A percentile compares a stretch with the other conserved stretches of the same genome.
Evolutionary conservation across 805 yeast genomes (phyloP).

Genomic region (Myxozyma nipponensis): DNA sequence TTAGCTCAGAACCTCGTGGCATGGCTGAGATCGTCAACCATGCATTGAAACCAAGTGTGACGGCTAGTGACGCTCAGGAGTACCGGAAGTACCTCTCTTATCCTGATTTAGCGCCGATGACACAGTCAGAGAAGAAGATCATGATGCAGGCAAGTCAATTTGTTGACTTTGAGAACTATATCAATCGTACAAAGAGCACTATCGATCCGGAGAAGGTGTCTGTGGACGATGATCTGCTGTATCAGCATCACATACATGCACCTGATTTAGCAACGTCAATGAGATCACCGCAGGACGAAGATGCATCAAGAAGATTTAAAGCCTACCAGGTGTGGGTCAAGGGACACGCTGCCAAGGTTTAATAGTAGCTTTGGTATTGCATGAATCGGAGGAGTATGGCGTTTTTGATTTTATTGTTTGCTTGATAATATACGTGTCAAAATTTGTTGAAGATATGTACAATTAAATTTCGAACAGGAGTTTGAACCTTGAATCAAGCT

Average conservation of each 20-base stretch:
- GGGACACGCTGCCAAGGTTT: constrained; percentile 2
- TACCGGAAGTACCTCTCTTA: constrained; percentile 25
- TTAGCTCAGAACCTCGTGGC: constrained; percentile 4
- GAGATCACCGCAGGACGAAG: constrained; percentile 17
- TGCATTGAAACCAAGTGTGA: constrained; percentile 23
- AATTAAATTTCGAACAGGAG: background rate
- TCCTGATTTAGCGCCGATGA: constrained; percentile 19
- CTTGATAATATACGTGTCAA: background rate
- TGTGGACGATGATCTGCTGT: constrained; percentile 18
- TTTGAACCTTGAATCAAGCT: background rate
- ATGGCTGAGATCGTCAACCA: constrained; percentile 24
- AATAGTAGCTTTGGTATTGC: background rate
- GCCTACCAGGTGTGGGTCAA: constrained; percentile 20
- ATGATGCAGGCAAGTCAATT: constrained; percentile 6
- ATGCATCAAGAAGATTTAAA: constrained; percentile 13
- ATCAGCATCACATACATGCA: constrained; percentile 16
- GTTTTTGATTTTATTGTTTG: background rate
- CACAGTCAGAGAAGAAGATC: constrained; percentile 15
- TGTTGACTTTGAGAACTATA: constrained; percentile 47
- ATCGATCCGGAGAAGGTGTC: constrained; percentile 10
- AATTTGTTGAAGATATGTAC: background rate
- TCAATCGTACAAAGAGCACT: constrained; percentile 43
- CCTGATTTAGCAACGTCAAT: constrained; percentile 19
- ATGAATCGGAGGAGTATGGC: background rate
- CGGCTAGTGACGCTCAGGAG: constrained; percentile 22